Evolutionary conservation across 2,329 filamentous ascomycete species (phyloP).

Genomic region (Aspergillaceae sp.): DNA sequence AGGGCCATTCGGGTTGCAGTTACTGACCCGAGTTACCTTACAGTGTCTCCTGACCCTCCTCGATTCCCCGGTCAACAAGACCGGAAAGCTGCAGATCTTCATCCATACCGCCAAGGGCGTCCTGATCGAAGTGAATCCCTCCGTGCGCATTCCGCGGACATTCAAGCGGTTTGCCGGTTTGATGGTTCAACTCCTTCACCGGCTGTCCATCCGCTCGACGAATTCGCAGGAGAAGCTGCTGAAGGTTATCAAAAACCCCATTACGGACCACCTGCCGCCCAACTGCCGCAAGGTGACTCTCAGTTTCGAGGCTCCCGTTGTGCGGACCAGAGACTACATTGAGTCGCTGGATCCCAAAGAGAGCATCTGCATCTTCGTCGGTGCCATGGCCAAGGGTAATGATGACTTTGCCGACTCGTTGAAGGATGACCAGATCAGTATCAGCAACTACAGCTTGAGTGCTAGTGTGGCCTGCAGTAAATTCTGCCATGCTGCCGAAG

Average conservation of each 20-base stretch:
- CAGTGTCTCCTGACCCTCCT: constrained; percentile 95
- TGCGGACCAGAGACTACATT: constrained; percentile 83
- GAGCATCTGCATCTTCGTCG: constrained; percentile 95
- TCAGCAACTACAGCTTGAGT: constrained; percentile 95
- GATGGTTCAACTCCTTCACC: constrained; percentile 96
- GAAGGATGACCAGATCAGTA: constrained; percentile 95
- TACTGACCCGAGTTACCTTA: constrained; percentile 6
- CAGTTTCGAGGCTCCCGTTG: constrained; percentile 83
- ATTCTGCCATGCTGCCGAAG: constrained; percentile 96
- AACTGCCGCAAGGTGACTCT: constrained; percentile 97
- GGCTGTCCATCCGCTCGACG: constrained; percentile 89
- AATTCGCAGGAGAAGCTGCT: constrained; percentile 96
- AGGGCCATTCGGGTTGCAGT: background rate
- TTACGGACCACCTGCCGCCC: constrained; percentile 89
- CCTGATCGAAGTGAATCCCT: constrained; percentile 95
- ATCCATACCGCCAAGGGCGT: constrained; percentile 97
- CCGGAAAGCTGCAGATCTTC: constrained; percentile 93
- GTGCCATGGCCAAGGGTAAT: constrained; percentile 94
- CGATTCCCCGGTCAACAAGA: constrained; percentile 98
- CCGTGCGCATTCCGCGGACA: constrained; percentile 91
- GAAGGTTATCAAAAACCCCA: constrained; percentile 95
- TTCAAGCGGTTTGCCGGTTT: constrained; percentile 98
- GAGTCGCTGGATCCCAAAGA: constrained; percentile 68
- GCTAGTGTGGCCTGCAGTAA: constrained; percentile 99
- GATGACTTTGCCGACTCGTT: constrained; percentile 92